phyloP scores from a whole-genome alignment of 1,139 yeast species.

The Scheffersomyces lignicola region DNA sequence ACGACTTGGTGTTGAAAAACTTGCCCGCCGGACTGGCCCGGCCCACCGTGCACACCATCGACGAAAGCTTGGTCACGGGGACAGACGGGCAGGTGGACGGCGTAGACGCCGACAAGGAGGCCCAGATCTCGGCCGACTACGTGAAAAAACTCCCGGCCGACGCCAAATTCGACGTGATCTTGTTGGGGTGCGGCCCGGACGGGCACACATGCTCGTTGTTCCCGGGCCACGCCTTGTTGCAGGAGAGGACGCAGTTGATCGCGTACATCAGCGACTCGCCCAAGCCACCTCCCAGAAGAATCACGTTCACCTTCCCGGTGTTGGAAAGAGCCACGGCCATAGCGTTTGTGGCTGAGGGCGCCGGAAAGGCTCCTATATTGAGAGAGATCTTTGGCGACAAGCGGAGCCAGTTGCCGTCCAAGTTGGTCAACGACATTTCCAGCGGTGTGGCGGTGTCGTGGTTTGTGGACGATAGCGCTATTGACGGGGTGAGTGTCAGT shows the following conservation, averaged over 20 bases:
- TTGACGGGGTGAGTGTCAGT: conserved; percentile 58
- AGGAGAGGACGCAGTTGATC: conserved; percentile 39
- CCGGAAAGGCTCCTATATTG: conserved; percentile 74
- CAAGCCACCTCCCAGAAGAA: conserved; percentile 77
- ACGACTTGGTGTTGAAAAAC: conserved; percentile 52
- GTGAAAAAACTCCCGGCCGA: conserved; percentile 43
- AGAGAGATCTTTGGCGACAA: conserved; percentile 65
- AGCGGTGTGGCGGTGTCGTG: conserved; percentile 58
- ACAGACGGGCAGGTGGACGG: conserved; percentile 44
- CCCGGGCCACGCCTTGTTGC: conserved; percentile 54
- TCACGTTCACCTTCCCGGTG: conserved; percentile 68
- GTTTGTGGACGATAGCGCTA: conserved; percentile 80
- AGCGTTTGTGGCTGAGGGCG: conserved; percentile 89
- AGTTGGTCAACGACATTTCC: conserved; percentile 59
- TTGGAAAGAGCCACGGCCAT: conserved; percentile 55
- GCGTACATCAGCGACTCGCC: conserved; percentile 61
- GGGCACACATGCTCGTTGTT: conserved; percentile 80
- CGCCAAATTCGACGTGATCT: conserved; percentile 51
- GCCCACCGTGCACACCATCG: conserved; percentile 53
- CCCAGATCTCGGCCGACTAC: conserved; percentile 52
- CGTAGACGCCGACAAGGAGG: conserved; percentile 38
- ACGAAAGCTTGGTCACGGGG: conserved; percentile 48
- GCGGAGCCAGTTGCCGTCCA: conserved; percentile 61
- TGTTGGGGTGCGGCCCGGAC: conserved; percentile 79
- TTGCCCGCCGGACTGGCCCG: conserved; percentile 28